Percentiles rank a stretch among this genome's conserved stretches.
Conservation (phyloP, 176 grass and related monocot genomes). For the Phoenix roebelenii region DNA sequence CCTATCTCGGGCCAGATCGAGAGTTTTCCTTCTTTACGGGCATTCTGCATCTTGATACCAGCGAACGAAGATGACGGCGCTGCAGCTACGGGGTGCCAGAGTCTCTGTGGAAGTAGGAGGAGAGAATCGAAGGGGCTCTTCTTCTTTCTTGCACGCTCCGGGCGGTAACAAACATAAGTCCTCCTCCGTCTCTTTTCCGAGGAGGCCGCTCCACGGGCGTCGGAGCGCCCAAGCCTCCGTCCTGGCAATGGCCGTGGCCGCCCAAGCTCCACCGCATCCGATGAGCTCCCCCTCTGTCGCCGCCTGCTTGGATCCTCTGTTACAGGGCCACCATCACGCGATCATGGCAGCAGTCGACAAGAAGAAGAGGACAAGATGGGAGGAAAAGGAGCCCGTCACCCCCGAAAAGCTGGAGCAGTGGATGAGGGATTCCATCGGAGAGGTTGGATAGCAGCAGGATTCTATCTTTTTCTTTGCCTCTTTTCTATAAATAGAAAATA, state of each 20-base stretch:
- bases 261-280: slow-evolving; percentile 25
- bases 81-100: too few relatives aligned
- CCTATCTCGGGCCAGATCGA: too few relatives aligned
- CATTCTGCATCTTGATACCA: too few relatives aligned
- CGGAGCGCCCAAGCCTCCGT: background rate
- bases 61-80: too few relatives aligned
- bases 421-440: slow-evolving; percentile 31
- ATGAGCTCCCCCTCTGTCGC: too few relatives aligned
- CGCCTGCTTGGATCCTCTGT: too few relatives aligned
- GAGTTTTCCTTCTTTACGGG: too few relatives aligned
- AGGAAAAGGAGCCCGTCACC: slow-evolving; percentile 15
- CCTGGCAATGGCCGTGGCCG: slow-evolving; percentile 13
- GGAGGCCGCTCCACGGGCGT: background rate
- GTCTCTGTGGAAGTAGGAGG: too few relatives aligned
- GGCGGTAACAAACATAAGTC: slow-evolving; percentile 21
- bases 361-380: slow-evolving; percentile 1
- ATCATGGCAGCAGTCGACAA: slow-evolving; percentile 29
- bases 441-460: slow-evolving; percentile 8
- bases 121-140: too few relatives aligned
- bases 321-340: slow-evolving; percentile 29
- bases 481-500: too few relatives aligned
- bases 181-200: background rate
- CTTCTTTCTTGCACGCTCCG: slow-evolving; percentile 27
- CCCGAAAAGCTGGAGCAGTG: slow-evolving; percentile 29
- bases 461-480: too few relatives aligned